A percentile compares a stretch with the other conserved stretches of the same genome.
These are phyloP conservation scores for Fomitopsis pinicola DNA, from an alignment of 1,284 basidiomycete species.

Conservation along the genomic window DNA sequence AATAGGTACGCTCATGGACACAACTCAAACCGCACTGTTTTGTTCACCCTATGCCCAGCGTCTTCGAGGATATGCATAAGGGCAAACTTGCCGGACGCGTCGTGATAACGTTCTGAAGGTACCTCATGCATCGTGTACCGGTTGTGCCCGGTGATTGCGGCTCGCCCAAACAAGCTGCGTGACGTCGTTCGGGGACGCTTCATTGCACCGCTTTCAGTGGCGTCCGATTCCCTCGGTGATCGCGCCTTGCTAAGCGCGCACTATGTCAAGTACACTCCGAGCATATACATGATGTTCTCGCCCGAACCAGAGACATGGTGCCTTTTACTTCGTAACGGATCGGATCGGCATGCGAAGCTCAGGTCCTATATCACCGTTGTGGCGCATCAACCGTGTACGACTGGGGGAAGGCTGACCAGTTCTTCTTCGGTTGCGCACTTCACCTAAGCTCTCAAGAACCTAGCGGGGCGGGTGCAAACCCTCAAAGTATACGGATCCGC, in stretches of 20 bases:
- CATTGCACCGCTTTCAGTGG: neutral
- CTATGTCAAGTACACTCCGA: neutral
- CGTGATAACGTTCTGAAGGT: constrained; percentile 15
- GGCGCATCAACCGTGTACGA: neutral
- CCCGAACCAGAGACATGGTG: no score
- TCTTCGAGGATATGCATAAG: constrained; percentile 7
- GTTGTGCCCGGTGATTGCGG: neutral
- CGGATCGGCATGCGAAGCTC: neutral
- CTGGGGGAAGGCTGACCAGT: neutral
- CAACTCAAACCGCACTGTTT: neutral
- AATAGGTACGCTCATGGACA: constrained; percentile 3
- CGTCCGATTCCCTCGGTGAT: neutral
- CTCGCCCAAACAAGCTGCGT: neutral
- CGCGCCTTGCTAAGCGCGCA: neutral
- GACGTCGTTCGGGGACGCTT: neutral
- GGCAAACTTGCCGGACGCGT: constrained; percentile 5
- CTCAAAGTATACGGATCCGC: no score
- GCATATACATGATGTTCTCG: neutral
- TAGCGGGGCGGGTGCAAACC: no score
- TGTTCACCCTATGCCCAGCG: neutral
- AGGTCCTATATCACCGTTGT: neutral
- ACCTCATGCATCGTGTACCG: constrained; percentile 20
- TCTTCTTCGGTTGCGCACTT: neutral
- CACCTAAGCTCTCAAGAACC: neutral
- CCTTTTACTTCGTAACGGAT: neutral